Evolutionary conservation across 192 early-diverging fungal genomes (phyloP).

Genomic region (Coemansia sp.): DNA sequence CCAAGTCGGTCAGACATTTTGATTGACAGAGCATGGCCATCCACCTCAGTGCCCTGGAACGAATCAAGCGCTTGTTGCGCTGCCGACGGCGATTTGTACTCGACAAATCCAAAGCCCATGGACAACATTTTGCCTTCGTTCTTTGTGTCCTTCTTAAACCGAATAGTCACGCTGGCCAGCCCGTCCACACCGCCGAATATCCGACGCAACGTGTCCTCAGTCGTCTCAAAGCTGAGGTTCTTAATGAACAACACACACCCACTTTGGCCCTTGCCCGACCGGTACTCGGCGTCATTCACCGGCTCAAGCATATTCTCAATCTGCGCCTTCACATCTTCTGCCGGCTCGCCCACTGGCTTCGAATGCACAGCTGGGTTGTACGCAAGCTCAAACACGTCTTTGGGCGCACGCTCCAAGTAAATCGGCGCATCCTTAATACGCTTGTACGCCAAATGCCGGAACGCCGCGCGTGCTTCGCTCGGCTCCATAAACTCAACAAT

Average conservation of each 20-base stretch:
- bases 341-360: slow-evolving; percentile 33
- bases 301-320: slow-evolving; percentile 55
- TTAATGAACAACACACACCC: slow-evolving; percentile 92
- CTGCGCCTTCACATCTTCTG: slow-evolving; percentile 39
- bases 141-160: slow-evolving; percentile 85
- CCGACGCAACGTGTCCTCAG: slow-evolving; percentile 69
- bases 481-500: slow-evolving; percentile 90
- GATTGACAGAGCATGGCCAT: slow-evolving; percentile 85
- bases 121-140: slow-evolving; percentile 70
- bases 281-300: slow-evolving; percentile 25
- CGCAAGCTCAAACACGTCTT: slow-evolving; percentile 70
- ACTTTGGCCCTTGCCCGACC: slow-evolving; percentile 48
- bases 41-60: slow-evolving; percentile 81
- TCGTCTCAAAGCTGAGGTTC: slow-evolving; percentile 92
- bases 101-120: slow-evolving; percentile 98
- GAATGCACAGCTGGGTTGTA: slow-evolving; percentile 44
- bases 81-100: slow-evolving; percentile 79
- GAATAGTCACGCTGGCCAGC: slow-evolving; percentile 76
- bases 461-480: slow-evolving; percentile 88
- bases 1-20: slow-evolving; percentile 81
- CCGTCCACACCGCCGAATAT: slow-evolving; percentile 77
- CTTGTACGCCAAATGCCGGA: slow-evolving; percentile 84
- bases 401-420: slow-evolving; percentile 92
- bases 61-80: slow-evolving; percentile 83
- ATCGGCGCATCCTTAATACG: slow-evolving; percentile 88